Percentiles rank a stretch among this genome's conserved stretches.
Conservation (phyloP, 306 rosid genomes). For the Albizia julibrissin region DNA sequence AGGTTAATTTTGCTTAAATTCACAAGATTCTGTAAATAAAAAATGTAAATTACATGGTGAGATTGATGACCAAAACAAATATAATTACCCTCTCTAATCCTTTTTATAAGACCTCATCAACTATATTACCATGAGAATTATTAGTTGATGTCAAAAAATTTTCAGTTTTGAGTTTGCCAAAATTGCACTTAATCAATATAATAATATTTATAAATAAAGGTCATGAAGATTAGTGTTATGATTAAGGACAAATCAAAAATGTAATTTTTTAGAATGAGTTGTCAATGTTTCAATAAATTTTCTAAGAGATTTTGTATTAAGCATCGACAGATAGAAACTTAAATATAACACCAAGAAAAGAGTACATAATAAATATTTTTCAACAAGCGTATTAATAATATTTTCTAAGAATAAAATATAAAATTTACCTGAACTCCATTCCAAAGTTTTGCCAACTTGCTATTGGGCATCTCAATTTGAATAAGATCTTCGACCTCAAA, state of each 20-base stretch:
- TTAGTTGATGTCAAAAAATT: no score
- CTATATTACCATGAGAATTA: no score
- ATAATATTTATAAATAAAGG: not conserved
- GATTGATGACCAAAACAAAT: not conserved
- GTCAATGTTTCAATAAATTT: not conserved
- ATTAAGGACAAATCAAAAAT: no score
- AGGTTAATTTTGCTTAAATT: not conserved
- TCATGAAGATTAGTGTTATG: no score
- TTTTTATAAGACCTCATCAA: no score
- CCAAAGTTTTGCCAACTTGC: not conserved
- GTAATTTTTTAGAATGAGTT: not conserved
- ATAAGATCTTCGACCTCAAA: not conserved
- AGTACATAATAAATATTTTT: no score
- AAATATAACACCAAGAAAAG: no score
- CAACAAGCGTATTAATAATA: not conserved
- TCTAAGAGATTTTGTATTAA: not conserved
- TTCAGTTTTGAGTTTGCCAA: not conserved
- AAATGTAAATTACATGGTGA: not conserved
- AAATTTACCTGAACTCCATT: not conserved
- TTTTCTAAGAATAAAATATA: no score
- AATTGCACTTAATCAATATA: no score
- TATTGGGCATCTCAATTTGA: not conserved
- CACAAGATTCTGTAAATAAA: not conserved
- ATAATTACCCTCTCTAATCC: no score
- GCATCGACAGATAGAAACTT: no score